Conservation (phyloP, 1,284 basidiomycete species). For the Tranzscheliella williamsii region DNA sequence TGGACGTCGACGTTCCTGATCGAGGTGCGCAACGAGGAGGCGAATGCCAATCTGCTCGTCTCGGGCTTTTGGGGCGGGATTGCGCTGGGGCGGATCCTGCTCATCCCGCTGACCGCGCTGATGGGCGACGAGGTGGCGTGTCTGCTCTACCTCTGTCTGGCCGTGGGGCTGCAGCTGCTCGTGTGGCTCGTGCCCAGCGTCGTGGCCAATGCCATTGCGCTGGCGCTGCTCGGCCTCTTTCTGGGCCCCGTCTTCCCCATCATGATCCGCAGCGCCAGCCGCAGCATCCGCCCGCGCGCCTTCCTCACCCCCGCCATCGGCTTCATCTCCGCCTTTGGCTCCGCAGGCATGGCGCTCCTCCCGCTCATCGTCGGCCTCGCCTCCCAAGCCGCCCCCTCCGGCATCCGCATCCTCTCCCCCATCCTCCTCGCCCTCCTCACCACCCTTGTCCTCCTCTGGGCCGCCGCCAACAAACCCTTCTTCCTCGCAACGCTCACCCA, state of each 20-base stretch:
- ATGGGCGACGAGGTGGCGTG: conserved; percentile 39
- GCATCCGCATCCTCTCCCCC: conserved; percentile 36
- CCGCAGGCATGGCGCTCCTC: conserved; percentile 38
- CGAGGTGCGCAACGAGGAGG: conserved; percentile 14
- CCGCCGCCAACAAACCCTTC: conserved; percentile 4
- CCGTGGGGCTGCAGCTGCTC: conserved; percentile 37
- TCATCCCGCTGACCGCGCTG: conserved; percentile 35
- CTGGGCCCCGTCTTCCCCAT: conserved; percentile 43
- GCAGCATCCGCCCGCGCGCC: conserved; percentile 27
- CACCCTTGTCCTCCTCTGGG: conserved; percentile 28
- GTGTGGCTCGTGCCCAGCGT: conserved; percentile 44
- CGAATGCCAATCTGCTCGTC: conserved; percentile 32
- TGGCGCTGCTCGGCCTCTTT: conserved; percentile 38
- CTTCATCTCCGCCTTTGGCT: conserved; percentile 30
- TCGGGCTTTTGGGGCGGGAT: conserved; percentile 48
- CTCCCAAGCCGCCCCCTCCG: conserved; percentile 22
- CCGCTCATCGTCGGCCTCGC: conserved; percentile 39
- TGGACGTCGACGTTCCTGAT: conserved; percentile 36
- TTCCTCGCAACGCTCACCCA: conserved; percentile 1
- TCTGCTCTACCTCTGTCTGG: conserved; percentile 26
- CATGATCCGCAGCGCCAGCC: conserved; percentile 22
- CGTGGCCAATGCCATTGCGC: conserved; percentile 34
- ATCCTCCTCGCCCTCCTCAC: conserved; percentile 32
- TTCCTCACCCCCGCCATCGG: conserved; percentile 39
- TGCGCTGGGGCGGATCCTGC: conserved; percentile 35